Evolutionary conservation across 805 yeast genomes (phyloP).

Genomic region (Naumovozyma baii): DNA sequence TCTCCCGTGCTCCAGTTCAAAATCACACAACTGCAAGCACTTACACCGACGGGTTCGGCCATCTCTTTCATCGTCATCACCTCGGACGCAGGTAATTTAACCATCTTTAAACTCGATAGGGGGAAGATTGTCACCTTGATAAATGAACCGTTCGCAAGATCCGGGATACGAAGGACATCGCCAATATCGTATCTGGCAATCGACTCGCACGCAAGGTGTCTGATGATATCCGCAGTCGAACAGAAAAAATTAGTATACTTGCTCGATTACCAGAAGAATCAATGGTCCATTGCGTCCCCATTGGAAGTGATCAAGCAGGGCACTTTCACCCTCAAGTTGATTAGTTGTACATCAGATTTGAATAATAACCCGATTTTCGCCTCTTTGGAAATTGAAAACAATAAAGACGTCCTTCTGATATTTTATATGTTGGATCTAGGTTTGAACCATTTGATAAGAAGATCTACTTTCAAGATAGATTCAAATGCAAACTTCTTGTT

Average conservation of each 20-base stretch:
- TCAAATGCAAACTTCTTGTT: constrained; percentile 42
- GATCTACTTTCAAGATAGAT: constrained; percentile 32
- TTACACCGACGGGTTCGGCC: constrained; percentile 44
- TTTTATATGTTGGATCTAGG: constrained; percentile 84
- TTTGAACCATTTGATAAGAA: constrained; percentile 59
- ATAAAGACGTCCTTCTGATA: constrained; percentile 36
- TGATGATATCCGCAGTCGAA: constrained; percentile 65
- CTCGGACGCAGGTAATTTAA: constrained; percentile 71
- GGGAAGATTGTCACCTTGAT: constrained; percentile 23
- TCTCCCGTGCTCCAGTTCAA: constrained; percentile 50
- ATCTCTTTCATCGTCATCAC: constrained; percentile 56
- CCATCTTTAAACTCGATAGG: constrained; percentile 32
- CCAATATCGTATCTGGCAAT: constrained; percentile 67
- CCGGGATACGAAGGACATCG: constrained; percentile 62
- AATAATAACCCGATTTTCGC: constrained; percentile 77
- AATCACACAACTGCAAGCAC: constrained; percentile 31
- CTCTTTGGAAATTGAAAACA: constrained; percentile 56
- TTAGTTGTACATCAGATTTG: constrained; percentile 63
- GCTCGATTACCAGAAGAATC: constrained; percentile 37
- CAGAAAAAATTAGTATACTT: constrained; percentile 62
- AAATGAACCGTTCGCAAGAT: constrained; percentile 62
- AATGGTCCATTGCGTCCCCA: constrained; percentile 57
- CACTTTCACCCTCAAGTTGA: constrained; percentile 41
- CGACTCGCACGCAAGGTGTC: constrained; percentile 65
- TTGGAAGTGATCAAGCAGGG: constrained; percentile 51